phyloP scores from a whole-genome alignment of 164 flowering plant species.

The Vitis vinifera region DNA sequence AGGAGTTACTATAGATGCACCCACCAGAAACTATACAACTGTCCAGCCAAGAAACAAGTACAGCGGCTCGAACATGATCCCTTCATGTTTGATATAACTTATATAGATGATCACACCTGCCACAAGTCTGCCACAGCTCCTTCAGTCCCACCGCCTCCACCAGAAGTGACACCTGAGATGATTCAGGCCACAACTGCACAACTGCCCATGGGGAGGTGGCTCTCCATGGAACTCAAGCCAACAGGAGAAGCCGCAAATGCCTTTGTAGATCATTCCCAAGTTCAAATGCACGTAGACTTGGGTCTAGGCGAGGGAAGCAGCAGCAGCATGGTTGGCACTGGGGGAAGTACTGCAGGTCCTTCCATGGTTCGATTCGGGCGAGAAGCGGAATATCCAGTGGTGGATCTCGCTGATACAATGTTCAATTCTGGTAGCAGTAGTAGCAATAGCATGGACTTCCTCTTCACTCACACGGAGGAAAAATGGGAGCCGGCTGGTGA shows the following conservation, averaged over 20 bases:
- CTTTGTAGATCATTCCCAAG: no score
- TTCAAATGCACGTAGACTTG: not conserved
- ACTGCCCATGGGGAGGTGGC: slow-evolving; percentile 10
- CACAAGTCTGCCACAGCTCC: slow-evolving; percentile 57
- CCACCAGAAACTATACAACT: slow-evolving; percentile 69
- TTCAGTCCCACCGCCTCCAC: slow-evolving; percentile 24
- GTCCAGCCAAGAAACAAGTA: slow-evolving; percentile 87
- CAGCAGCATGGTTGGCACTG: not conserved
- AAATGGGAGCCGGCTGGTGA: slow-evolving; percentile 25
- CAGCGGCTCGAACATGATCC: slow-evolving; percentile 74
- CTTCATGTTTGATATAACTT: slow-evolving; percentile 56
- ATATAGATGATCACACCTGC: slow-evolving; percentile 69
- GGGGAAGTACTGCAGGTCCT: slow-evolving; percentile 13
- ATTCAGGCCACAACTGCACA: not conserved
- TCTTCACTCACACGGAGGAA: slow-evolving; percentile 45
- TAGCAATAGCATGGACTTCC: slow-evolving; percentile 61
- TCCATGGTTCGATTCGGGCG: slow-evolving; percentile 11
- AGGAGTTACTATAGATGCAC: slow-evolving; percentile 89
- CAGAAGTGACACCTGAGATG: slow-evolving; percentile 1
- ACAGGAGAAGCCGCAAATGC: no score
- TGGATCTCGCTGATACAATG: slow-evolving; percentile 64
- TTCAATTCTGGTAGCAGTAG: slow-evolving; percentile 69
- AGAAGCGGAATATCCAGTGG: slow-evolving; percentile 33
- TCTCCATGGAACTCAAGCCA: slow-evolving; percentile 15
- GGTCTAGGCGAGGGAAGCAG: not conserved